Evolutionary conservation across 352 stramenopile species (phyloP).

Genomic region (Globisporangium cederbergense): DNA sequence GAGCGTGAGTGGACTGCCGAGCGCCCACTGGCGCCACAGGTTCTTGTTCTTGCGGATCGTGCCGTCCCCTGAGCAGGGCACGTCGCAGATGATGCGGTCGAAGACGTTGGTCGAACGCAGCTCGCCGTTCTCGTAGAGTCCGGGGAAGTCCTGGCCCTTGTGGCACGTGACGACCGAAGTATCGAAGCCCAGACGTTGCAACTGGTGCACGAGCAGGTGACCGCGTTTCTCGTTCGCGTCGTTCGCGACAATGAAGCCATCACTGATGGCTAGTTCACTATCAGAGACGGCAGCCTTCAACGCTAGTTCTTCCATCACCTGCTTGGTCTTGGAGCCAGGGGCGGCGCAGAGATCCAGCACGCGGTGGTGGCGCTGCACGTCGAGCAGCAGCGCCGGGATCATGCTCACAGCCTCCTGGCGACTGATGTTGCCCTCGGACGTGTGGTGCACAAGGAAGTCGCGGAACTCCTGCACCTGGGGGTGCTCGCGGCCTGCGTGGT

Average conservation of each 20-base stretch:
- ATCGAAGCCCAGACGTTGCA: slow-evolving; percentile 65
- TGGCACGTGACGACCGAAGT: slow-evolving; percentile 91
- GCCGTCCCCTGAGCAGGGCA: slow-evolving; percentile 97
- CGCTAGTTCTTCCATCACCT: slow-evolving; percentile 90
- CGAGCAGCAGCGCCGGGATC: slow-evolving; percentile 96
- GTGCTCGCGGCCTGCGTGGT: slow-evolving; percentile 36
- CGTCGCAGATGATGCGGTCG: slow-evolving; percentile 97
- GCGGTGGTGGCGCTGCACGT: slow-evolving; percentile 83
- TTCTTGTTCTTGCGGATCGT: slow-evolving; percentile 97
- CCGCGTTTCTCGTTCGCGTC: slow-evolving; percentile 94
- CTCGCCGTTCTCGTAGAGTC: slow-evolving; percentile 53
- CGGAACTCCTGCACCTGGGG: slow-evolving; percentile 84
- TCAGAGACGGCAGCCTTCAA: slow-evolving; percentile 16
- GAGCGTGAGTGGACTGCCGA: slow-evolving; percentile 82
- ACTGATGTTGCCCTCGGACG: slow-evolving; percentile 88
- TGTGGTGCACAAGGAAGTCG: slow-evolving; percentile 91
- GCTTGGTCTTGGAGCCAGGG: slow-evolving; percentile 97
- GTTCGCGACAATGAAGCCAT: slow-evolving; percentile 94
- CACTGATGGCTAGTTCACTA: neutral
- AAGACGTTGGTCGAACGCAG: slow-evolving; percentile 78
- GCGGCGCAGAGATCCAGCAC: slow-evolving; percentile 87
- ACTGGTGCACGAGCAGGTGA: slow-evolving; percentile 96
- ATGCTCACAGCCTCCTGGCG: slow-evolving; percentile 98
- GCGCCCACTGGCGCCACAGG: slow-evolving; percentile 90
- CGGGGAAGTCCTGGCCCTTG: slow-evolving; percentile 92